Evolutionary conservation across 371 early-diverging fungal genomes (phyloP).

Genomic region (Gilbertella persicaria): DNA sequence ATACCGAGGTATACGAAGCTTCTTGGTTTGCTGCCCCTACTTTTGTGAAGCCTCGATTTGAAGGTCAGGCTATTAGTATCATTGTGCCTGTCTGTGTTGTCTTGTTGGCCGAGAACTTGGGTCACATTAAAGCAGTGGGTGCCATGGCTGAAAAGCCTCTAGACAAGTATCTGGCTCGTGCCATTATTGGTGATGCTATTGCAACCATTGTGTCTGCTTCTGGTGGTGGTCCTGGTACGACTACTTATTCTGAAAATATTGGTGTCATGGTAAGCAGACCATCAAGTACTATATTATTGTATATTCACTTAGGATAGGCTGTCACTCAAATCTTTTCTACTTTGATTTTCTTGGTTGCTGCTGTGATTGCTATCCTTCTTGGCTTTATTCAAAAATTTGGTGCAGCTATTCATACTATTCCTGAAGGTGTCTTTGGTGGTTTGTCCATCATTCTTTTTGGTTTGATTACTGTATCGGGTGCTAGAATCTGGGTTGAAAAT

Average conservation of each 20-base stretch:
- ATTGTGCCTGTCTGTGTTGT: constrained; percentile 60
- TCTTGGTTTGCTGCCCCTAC: constrained; percentile 44
- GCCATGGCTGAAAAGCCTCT: constrained; percentile 50
- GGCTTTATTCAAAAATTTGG: constrained; percentile 63
- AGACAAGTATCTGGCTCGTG: constrained; percentile 54
- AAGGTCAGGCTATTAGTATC: constrained; percentile 49
- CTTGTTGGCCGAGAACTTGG: constrained; percentile 57
- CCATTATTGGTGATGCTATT: constrained; percentile 59
- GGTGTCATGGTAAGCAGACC: constrained; percentile 43
- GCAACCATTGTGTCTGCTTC: constrained; percentile 55
- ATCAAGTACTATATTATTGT: not conserved
- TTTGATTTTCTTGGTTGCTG: constrained; percentile 55
- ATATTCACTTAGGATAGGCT: constrained; percentile 12
- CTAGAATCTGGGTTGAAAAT: constrained; percentile 62
- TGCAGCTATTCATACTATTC: constrained; percentile 59
- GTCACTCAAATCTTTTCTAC: constrained; percentile 61
- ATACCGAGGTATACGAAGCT: constrained; percentile 39
- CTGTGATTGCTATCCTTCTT: constrained; percentile 55
- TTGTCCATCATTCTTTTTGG: constrained; percentile 57
- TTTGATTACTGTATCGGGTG: constrained; percentile 59
- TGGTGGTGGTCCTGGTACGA: constrained; percentile 54
- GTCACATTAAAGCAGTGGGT: constrained; percentile 60
- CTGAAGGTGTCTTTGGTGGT: constrained; percentile 62
- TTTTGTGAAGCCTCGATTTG: constrained; percentile 40
- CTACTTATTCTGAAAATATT: constrained; percentile 64